A percentile compares a stretch with the other conserved stretches of the same genome.
Conservation (phyloP, 129 eudicot genomes). For the Escallonia rubra region DNA sequence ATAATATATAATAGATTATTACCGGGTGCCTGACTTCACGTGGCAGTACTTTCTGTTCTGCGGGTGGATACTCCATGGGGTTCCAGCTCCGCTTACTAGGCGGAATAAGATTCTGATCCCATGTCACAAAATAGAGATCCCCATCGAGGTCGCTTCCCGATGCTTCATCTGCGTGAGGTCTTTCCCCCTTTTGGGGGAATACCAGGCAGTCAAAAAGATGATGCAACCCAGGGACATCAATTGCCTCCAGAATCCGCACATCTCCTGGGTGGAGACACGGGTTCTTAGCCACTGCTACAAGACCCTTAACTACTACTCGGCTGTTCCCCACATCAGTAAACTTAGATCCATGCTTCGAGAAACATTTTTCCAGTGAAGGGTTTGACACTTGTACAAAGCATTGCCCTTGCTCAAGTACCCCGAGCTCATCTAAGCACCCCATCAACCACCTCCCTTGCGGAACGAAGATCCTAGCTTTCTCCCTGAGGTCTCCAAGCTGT, state of each 20-base stretch:
- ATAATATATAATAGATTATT: not conserved
- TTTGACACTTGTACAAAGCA: constrained; percentile 47
- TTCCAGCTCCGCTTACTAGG: constrained; percentile 43
- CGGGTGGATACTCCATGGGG: constrained; percentile 49
- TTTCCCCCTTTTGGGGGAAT: constrained; percentile 53
- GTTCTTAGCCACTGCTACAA: constrained; percentile 45
- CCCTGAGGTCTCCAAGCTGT: constrained; percentile 44
- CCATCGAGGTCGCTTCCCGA: constrained; percentile 60
- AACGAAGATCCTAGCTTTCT: constrained; percentile 44
- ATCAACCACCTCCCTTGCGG: constrained; percentile 51
- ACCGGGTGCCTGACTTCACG: constrained; percentile 41
- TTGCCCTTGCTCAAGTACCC: constrained; percentile 40
- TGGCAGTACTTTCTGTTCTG: constrained; percentile 20
- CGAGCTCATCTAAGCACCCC: constrained; percentile 51
- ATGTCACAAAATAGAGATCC: constrained; percentile 49
- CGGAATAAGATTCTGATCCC: constrained; percentile 50
- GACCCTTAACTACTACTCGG: constrained; percentile 29
- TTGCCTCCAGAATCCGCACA: constrained; percentile 43
- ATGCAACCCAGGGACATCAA: constrained; percentile 37
- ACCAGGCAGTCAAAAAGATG: constrained; percentile 49
- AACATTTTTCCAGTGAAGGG: constrained; percentile 34
- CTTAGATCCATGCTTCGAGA: constrained; percentile 35
- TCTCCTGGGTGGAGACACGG: constrained; percentile 64
- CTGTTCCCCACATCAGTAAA: constrained; percentile 26
- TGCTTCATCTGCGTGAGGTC: constrained; percentile 54